Percentiles rank a stretch among this genome's conserved stretches.
These are phyloP conservation scores for Aspergillus bridgeri DNA, from an alignment of 495 filamentous ascomycete species.

Conservation along the genomic window DNA sequence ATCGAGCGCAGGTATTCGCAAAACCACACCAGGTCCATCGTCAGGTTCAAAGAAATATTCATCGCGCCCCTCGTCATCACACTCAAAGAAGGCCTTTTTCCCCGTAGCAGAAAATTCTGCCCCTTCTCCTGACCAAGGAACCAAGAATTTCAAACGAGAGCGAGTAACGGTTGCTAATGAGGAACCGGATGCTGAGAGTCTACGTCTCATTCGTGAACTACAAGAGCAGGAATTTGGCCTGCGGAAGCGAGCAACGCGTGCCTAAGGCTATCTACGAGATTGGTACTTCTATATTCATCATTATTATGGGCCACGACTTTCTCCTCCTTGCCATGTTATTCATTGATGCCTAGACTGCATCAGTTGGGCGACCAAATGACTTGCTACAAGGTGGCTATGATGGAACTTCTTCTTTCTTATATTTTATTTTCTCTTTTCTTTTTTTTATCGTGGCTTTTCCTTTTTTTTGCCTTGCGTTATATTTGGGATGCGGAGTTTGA, in stretches of 20 bases:
- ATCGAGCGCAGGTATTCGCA: slow-evolving; percentile 20
- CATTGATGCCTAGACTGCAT: not conserved
- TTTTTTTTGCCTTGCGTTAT: no score
- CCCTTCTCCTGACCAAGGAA: slow-evolving; percentile 30
- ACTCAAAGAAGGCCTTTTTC: slow-evolving; percentile 34
- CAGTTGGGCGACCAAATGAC: not conserved
- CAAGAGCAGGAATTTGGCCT: slow-evolving; percentile 59
- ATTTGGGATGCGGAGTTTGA: slow-evolving; percentile 21
- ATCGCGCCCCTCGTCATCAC: slow-evolving; percentile 43
- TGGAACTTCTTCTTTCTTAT: not conserved
- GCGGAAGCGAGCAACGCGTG: slow-evolving; percentile 42
- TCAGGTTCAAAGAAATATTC: slow-evolving; percentile 34
- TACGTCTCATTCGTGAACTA: slow-evolving; percentile 54
- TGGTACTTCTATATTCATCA: slow-evolving; percentile 1
- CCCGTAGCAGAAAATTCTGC: slow-evolving; percentile 33
- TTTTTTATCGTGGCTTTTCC: slow-evolving; percentile 8
- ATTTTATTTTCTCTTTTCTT: slow-evolving; percentile 4
- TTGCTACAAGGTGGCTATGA: not conserved
- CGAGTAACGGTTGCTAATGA: slow-evolving; percentile 21
- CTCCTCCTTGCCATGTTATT: slow-evolving; percentile 4
- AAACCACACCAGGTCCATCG: slow-evolving; percentile 31
- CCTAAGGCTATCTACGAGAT: slow-evolving; percentile 10
- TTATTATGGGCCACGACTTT: slow-evolving; percentile 7
- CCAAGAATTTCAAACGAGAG: slow-evolving; percentile 30
- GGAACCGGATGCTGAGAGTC: slow-evolving; percentile 49